Evolutionary conservation across 257 asterid species (phyloP), one percentile per base, ranked within the genome.

Genomic region (Petunia axillaris): DNA sequence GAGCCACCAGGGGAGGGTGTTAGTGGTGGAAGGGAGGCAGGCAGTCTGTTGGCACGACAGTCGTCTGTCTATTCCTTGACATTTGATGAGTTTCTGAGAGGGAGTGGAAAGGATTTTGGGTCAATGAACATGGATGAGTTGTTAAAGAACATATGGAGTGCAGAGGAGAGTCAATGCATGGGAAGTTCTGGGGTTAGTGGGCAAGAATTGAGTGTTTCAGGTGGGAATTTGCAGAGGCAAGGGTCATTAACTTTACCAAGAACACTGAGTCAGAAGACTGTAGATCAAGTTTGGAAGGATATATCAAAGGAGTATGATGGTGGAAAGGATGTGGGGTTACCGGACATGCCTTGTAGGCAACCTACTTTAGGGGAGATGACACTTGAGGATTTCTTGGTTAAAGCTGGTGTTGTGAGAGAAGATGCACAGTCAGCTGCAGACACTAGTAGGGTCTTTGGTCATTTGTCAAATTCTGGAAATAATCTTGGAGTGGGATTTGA

Each of bases 41-140:
- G 62, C 75, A 76, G 60, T 50, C 86, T 93, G 0, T 75, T 95
- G 87, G 71, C 89, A 1, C 85, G 95, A 8, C 97, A 95, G 87
- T 35, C 91, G 2, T 95, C 99, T 0, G 79, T 93, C 8, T 95
- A 93, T 78, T 89, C 99, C 4, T 70, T 92, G 84, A 95, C 99
- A 41, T 92, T 95, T 40, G 99, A 93, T 41, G 99, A 93, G 97
- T 90, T 95, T 78, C 98, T 93, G 82, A 89, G 53, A 55, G 25
- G 91, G 15, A 64, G 41, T 37, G 97, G 97, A 82, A 93, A 91
- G 84, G 98, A 94, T 85, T 94, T 95, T 59, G 99, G 99, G 39
- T 95, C 99, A 0, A 92, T 93, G 98, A 95, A 93, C 85, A 95
- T 95, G 99, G 99, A 95, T 87, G 99, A 95, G 87, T 88, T 95